Percentiles rank a stretch among this genome's conserved stretches.
Conservation (phyloP, 495 filamentous ascomycete genomes). For the Aspergillus sparsus region DNA sequence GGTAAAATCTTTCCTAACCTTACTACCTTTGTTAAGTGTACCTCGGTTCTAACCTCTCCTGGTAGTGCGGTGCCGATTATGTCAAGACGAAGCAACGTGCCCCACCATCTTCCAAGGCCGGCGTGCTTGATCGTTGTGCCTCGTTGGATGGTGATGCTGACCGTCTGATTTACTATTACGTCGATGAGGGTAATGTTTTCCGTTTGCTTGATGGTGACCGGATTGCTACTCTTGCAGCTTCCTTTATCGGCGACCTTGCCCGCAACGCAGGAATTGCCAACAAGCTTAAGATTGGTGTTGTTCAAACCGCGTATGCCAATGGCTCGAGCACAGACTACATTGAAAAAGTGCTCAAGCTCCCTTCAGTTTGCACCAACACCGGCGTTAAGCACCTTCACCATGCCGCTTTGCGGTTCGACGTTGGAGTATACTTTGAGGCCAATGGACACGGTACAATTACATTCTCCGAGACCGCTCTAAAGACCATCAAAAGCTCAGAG, state of each 20-base stretch:
- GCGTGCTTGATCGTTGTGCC: constrained; percentile 75
- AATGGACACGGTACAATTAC: constrained; percentile 97
- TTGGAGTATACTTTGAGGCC: constrained; percentile 97
- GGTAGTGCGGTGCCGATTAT: constrained; percentile 89
- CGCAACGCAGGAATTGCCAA: constrained; percentile 74
- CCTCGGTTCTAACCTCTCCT: constrained; percentile 21
- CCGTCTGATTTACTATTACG: constrained; percentile 92
- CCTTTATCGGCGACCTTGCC: constrained; percentile 89
- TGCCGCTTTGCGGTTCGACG: constrained; percentile 84
- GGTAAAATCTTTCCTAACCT: constrained; percentile 42
- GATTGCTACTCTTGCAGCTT: constrained; percentile 90
- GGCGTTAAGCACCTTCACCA: constrained; percentile 98
- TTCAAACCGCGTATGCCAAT: constrained; percentile 98
- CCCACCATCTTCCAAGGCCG: constrained; percentile 78
- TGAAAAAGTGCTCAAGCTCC: constrained; percentile 80
- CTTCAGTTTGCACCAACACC: constrained; percentile 88
- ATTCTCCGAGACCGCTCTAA: constrained; percentile 80
- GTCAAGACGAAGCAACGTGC: constrained; percentile 96
- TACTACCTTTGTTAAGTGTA: background rate
- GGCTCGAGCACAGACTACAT: constrained; percentile 93
- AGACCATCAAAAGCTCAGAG: constrained; percentile 70
- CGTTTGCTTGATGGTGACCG: constrained; percentile 93
- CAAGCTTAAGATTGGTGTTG: constrained; percentile 83
- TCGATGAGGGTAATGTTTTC: constrained; percentile 77
- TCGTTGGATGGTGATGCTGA: constrained; percentile 96